Evolutionary conservation across 306 rosid genomes (phyloP).

Genomic region (Dalbergia oliveri): DNA sequence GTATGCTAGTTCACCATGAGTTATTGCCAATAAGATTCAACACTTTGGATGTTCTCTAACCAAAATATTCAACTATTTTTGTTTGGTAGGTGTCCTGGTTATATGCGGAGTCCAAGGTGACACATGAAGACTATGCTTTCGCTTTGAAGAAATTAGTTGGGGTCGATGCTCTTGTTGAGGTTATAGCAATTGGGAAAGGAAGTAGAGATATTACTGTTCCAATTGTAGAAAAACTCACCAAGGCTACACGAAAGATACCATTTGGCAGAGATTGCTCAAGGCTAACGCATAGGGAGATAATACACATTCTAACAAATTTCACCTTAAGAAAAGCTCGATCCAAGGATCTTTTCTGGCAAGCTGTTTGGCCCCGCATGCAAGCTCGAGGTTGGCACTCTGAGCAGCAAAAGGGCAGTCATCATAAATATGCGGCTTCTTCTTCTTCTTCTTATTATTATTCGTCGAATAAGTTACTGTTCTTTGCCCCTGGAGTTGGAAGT

Average conservation of each 20-base stretch:
- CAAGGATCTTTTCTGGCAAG: conserved; percentile 73
- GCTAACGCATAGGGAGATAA: conserved; percentile 58
- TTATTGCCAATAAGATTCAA: neutral
- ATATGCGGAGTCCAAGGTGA: conserved; percentile 61
- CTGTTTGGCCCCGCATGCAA: conserved; percentile 83
- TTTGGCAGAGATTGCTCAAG: conserved; percentile 62
- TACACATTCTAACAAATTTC: conserved; percentile 55
- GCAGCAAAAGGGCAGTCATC: conserved; percentile 52
- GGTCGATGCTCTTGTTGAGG: conserved; percentile 62
- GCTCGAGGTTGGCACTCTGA: conserved; percentile 83
- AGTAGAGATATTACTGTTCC: conserved; percentile 67
- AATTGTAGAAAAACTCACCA: conserved; percentile 53
- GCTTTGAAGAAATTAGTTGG: conserved; percentile 63
- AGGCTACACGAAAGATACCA: conserved; percentile 15
- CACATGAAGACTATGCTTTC: conserved; percentile 60
- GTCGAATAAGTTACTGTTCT: conserved; percentile 54
- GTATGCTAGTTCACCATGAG: neutral
- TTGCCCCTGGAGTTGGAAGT: conserved; percentile 62
- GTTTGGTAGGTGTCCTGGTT: conserved; percentile 57
- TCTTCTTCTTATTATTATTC: too few relatives aligned
- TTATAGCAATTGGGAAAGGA: conserved; percentile 65
- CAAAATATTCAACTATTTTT: neutral
- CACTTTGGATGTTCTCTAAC: too few relatives aligned
- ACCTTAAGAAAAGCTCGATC: conserved; percentile 69
- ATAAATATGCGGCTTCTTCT: conserved; percentile 37